Conservation (phyloP, 257 asterid species). For the Capsicum baccatum region DNA sequence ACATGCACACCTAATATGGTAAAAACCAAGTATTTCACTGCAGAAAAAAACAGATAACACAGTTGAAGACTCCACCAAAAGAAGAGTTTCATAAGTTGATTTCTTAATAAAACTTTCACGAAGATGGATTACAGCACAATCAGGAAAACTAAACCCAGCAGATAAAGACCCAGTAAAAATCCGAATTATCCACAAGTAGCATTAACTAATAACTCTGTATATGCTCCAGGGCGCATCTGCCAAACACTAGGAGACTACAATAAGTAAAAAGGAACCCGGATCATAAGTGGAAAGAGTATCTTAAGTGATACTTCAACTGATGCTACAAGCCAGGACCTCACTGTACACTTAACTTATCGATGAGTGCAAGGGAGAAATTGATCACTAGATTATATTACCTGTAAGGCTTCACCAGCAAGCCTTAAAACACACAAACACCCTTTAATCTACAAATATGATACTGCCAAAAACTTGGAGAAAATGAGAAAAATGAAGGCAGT, state of each 20-base stretch:
- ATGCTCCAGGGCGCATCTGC: background rate
- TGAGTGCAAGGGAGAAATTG: background rate
- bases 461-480: background rate
- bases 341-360: background rate
- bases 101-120: background rate
- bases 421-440: background rate
- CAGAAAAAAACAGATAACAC: constrained; percentile 37
- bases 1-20: constrained; percentile 48
- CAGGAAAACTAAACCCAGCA: background rate
- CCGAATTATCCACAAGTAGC: background rate
- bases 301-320: background rate
- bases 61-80: constrained; percentile 28
- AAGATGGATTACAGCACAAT: background rate
- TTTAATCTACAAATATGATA: constrained; percentile 8
- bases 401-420: background rate
- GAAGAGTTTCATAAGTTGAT: background rate
- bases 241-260: background rate
- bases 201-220: background rate
- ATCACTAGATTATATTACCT: background rate
- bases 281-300: background rate
- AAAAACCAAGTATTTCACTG: constrained; percentile 47
- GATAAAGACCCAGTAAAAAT: background rate
- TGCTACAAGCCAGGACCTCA: background rate
- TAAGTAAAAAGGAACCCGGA: background rate
- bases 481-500: background rate